These are phyloP conservation scores for Ogataea paradorogensis DNA, from an alignment of 805 yeast genomes.

Conservation along the genomic window DNA sequence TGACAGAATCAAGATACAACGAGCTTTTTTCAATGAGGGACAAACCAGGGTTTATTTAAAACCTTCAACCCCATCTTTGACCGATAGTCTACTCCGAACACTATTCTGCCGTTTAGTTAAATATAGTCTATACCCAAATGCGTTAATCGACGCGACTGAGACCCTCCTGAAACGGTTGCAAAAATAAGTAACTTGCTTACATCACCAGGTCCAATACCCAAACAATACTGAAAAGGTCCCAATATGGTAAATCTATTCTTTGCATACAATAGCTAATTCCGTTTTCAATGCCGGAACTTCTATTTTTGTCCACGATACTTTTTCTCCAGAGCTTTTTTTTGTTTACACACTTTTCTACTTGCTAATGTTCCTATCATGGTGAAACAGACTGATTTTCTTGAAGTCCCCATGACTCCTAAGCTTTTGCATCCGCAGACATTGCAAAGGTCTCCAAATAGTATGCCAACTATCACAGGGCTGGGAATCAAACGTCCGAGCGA, in stretches of 20 bases:
- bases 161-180: neutral
- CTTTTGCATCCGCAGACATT: conserved; percentile 26
- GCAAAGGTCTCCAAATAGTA: conserved; percentile 10
- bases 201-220: neutral
- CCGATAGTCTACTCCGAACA: neutral
- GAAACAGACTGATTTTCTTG: conserved; percentile 14
- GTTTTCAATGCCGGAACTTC: neutral
- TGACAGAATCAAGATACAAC: too few relatives aligned
- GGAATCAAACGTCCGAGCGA: conserved; percentile 33
- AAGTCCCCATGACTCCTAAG: conserved; percentile 28
- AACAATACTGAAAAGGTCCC: neutral
- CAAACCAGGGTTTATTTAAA: too few relatives aligned
- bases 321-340: neutral
- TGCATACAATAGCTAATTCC: conserved; percentile 3
- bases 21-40: too few relatives aligned
- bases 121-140: neutral
- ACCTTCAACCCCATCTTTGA: too few relatives aligned
- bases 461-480: conserved; percentile 16
- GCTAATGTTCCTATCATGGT: conserved; percentile 3
- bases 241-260: conserved; percentile 1
- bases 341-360: conserved; percentile 4
- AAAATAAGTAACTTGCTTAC: neutral
- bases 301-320: conserved; percentile 5
- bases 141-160: neutral
- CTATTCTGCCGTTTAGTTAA: neutral